These are phyloP conservation scores for Claviceps pazoutovae DNA, from an alignment of 2,329 filamentous ascomycete species.

Conservation along the genomic window DNA sequence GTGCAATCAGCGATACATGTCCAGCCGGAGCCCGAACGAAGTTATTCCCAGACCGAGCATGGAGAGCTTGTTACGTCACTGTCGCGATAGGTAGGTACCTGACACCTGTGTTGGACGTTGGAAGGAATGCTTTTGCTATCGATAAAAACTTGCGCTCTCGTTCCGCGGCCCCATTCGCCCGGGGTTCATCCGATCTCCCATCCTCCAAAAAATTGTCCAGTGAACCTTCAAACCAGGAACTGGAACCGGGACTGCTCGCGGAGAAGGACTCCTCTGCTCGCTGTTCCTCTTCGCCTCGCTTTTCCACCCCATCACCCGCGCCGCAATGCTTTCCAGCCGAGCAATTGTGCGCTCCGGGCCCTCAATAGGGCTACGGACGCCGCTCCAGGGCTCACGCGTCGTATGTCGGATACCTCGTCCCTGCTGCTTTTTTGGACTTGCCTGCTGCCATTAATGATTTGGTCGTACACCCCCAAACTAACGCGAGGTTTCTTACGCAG, in stretches of 20 bases:
- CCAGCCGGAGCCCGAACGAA: no score
- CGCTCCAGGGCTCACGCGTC: slow-evolving; percentile 17
- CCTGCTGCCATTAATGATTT: not conserved
- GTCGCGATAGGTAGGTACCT: no score
- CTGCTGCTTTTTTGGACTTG: not conserved
- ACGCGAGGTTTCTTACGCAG: slow-evolving; percentile 4
- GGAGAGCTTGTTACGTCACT: no score
- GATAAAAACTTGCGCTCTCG: not conserved
- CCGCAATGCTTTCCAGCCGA: slow-evolving; percentile 32
- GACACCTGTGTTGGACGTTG: no score
- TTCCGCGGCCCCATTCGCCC: slow-evolving; percentile 8
- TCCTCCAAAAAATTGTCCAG: slow-evolving; percentile 17
- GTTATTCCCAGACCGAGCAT: no score
- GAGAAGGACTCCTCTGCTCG: not conserved
- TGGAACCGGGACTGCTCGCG: not conserved
- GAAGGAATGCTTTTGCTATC: not conserved
- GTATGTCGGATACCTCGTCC: slow-evolving; percentile 3
- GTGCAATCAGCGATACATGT: no score
- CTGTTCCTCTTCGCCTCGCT: not conserved
- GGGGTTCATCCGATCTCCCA: slow-evolving; percentile 21
- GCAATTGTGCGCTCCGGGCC: slow-evolving; percentile 27
- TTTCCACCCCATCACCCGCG: slow-evolving; percentile 4
- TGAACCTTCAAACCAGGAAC: not conserved
- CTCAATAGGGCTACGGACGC: slow-evolving; percentile 18
- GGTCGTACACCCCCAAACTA: not conserved